phyloP scores from a whole-genome alignment of 164 flowering plant genomes.

The grape (Vitis vinifera) region DNA sequence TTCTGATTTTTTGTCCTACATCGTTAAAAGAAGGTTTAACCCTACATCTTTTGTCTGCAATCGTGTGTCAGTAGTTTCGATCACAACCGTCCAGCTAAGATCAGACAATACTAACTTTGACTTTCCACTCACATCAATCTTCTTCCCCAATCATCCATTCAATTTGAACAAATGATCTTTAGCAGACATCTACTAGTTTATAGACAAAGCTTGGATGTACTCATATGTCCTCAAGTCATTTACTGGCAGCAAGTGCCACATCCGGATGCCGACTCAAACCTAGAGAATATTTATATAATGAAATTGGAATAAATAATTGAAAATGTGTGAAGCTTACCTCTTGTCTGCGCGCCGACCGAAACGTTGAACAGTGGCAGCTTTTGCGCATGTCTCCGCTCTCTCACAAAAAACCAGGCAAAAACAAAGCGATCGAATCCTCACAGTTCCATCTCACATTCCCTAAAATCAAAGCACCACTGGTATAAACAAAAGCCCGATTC shows the following conservation, averaged over 20 bases:
- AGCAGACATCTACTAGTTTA: not conserved
- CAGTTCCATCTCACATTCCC: slow-evolving; percentile 33
- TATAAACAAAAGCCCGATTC: slow-evolving; percentile 23
- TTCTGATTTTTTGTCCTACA: slow-evolving; percentile 22
- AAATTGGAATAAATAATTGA: slow-evolving; percentile 3
- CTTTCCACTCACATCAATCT: slow-evolving; percentile 28
- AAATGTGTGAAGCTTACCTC: slow-evolving; percentile 37
- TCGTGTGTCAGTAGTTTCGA: slow-evolving; percentile 34
- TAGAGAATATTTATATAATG: not conserved
- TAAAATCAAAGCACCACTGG: slow-evolving; percentile 45
- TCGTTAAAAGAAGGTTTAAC: slow-evolving; percentile 36
- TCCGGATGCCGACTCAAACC: too few species aligned
- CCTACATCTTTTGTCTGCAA: slow-evolving; percentile 19
- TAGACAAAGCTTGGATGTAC: slow-evolving; percentile 17
- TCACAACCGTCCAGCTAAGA: slow-evolving; percentile 49
- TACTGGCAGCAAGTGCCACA: not conserved
- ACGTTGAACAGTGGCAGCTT: slow-evolving; percentile 83
- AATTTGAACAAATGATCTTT: slow-evolving; percentile 4
- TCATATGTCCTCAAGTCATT: slow-evolving; percentile 10
- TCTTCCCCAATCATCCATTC: slow-evolving; percentile 6
- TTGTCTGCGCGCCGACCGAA: slow-evolving; percentile 69
- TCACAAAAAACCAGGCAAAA: slow-evolving; percentile 58
- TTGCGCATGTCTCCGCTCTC: slow-evolving; percentile 50
- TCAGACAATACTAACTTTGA: slow-evolving; percentile 57
- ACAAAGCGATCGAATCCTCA: slow-evolving; percentile 29